Base-by-base conservation (phyloP, 139 green algal genomes). In the Eudorina sp. region DNA sequence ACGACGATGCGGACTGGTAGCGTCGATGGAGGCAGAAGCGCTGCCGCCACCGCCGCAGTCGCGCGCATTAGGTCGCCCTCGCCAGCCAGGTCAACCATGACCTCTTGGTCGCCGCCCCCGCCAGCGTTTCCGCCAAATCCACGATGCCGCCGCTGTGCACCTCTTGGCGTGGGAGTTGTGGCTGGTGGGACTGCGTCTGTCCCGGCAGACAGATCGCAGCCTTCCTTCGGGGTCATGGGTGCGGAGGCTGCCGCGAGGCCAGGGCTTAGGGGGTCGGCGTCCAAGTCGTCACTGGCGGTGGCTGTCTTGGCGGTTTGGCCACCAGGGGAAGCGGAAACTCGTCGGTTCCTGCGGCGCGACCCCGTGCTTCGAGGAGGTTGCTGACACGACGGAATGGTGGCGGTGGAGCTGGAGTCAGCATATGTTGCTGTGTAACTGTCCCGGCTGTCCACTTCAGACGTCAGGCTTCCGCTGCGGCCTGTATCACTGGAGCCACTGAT, bases 61-160 rank as follows among this genome's bases (percentile, higher is more conserved):
- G 78, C 78, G 23, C 78, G 55, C 38, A 75, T 40, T 9, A 85
- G 78, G 29, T 85, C 78, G 41, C 55, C 78, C 27, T 74, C 78
- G 4, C 78, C 78, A 0, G 78, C 78, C 38, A 85, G 78, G 58
- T 85, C 78, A 1, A 68, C 75, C 7, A 53, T 51, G 73, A 72
- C 62, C 62, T 79, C 70, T 7, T 48, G 70, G 36, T 79, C 70
- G n/a, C n/a, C 62, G 34, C 27, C 51, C 34, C 40, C 7, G 9
- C 41, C 70, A 5, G 7, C 18, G 40, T 13, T 19, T 18, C 40
- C 25, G 70, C 40, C 34, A 25, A 11, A 41, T 18, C 40, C 70
- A 8, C 34, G 70, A 13, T 79, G 41, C 40, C 70, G 70, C 41
- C 70, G 70, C 8, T 79, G 40, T 8, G 40, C 13, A 40, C 41